Percentiles rank a stretch among this genome's conserved stretches.
Evolutionary conservation across 768 basidiomycete genomes (phyloP).

Genomic region (Boletales sp.): DNA sequence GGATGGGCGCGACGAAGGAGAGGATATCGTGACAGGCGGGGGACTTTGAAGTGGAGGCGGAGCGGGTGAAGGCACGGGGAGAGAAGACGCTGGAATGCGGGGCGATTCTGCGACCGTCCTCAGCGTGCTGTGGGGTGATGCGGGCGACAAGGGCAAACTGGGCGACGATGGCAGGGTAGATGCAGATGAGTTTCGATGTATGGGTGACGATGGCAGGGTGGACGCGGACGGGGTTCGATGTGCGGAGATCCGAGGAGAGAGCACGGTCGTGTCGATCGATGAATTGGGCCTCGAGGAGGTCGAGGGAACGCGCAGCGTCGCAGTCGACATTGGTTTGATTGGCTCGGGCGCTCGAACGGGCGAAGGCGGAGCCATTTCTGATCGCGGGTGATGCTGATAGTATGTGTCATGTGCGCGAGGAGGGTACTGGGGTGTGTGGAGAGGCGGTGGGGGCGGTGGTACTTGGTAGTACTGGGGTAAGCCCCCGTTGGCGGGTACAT

Average conservation of each 20-base stretch:
- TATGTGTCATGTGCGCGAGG: slow-evolving; percentile 2
- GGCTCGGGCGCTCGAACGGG: background rate
- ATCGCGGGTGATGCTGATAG: background rate
- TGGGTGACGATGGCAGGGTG: background rate
- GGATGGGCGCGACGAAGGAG: background rate
- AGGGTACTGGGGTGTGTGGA: slow-evolving; percentile 5
- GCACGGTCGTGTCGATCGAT: background rate
- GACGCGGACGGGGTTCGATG: background rate
- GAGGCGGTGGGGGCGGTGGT: background rate
- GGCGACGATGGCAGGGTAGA: background rate
- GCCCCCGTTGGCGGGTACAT: background rate
- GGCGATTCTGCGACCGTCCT: background rate
- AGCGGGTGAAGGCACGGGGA: background rate
- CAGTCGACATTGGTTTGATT: background rate
- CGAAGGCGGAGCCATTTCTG: slow-evolving; percentile 1
- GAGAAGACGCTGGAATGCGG: too few relatives aligned
- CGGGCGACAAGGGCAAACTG: background rate
- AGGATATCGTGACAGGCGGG: background rate
- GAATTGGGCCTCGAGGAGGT: background rate
- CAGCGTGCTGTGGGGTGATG: background rate
- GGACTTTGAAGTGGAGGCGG: background rate
- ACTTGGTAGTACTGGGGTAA: slow-evolving; percentile 1
- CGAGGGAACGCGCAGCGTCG: background rate
- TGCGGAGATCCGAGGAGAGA: slow-evolving; percentile 3
- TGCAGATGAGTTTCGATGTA: background rate